Evolutionary conservation across 2,329 filamentous ascomycete species (phyloP).

Genomic region (Chaetothyriales sp.): DNA sequence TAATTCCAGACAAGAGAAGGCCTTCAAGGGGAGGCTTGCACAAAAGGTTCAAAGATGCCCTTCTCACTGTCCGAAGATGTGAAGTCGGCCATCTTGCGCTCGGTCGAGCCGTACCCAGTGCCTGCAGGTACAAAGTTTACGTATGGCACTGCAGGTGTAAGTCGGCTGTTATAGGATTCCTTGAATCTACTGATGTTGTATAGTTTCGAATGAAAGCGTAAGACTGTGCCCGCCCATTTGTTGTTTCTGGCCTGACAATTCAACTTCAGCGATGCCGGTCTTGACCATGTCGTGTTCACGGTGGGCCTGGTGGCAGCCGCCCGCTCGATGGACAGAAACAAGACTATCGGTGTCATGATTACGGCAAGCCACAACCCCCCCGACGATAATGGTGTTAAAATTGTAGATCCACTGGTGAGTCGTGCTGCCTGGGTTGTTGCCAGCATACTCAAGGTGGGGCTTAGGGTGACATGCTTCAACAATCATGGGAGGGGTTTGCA

Average conservation of each 20-base stretch:
- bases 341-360: conserved; percentile 93
- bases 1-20: neutral
- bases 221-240: conserved; percentile 19
- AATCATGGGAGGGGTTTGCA: conserved; percentile 80
- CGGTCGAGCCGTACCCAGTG: conserved; percentile 36
- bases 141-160: conserved; percentile 49
- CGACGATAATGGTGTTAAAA: conserved; percentile 81
- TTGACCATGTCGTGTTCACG: conserved; percentile 59
- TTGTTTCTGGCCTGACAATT: conserved; percentile 27
- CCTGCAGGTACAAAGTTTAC: conserved; percentile 39
- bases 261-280: conserved; percentile 50
- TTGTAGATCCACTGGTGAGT: conserved; percentile 77
- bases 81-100: conserved; percentile 29
- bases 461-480: conserved; percentile 25
- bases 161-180: conserved; percentile 20
- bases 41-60: neutral
- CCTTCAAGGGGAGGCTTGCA: neutral
- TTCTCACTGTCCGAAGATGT: neutral
- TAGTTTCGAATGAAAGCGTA: conserved; percentile 60
- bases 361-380: conserved; percentile 88
- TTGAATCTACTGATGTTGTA: conserved; percentile 13
- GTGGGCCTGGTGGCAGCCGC: conserved; percentile 81
- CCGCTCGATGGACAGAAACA: conserved; percentile 76
- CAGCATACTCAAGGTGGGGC: neutral
- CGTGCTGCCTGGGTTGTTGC: neutral